phyloP scores from a whole-genome alignment of 1,284 basidiomycete genomes.

The Moesziomyces globuligerus region DNA sequence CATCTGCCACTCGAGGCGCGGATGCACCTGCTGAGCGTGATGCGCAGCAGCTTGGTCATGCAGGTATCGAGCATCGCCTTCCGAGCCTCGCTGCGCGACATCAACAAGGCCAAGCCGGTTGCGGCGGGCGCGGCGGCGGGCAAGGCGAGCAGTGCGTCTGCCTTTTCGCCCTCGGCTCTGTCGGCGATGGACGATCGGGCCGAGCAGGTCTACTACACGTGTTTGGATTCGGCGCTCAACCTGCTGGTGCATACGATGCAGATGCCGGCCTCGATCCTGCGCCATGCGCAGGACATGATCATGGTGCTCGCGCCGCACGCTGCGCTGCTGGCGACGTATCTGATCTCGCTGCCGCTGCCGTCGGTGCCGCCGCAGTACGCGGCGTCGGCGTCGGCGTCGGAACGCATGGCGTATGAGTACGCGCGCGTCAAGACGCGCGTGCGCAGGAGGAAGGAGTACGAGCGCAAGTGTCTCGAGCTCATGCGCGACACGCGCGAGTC shows the following conservation, averaged over 20 bases:
- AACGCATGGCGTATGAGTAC: conserved; percentile 24
- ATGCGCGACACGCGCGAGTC: conserved; percentile 42
- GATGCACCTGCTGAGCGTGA: conserved; percentile 37
- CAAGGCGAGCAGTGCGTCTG: conserved; percentile 11
- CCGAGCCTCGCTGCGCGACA: conserved; percentile 39
- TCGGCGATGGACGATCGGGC: conserved; percentile 43
- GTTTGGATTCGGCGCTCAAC: conserved; percentile 45
- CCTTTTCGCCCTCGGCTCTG: conserved; percentile 28
- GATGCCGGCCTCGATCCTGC: conserved; percentile 31
- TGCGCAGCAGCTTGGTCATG: conserved; percentile 48
- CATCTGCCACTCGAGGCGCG: conserved; percentile 24
- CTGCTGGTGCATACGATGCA: conserved; percentile 38
- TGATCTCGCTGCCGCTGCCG: conserved; percentile 37
- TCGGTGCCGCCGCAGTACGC: conserved; percentile 23
- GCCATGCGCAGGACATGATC: conserved; percentile 51
- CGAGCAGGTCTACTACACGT: conserved; percentile 47
- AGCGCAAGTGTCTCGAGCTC: conserved; percentile 41
- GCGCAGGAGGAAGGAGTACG: conserved; percentile 47
- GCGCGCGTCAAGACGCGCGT: conserved; percentile 40
- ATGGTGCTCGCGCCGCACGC: conserved; percentile 52
- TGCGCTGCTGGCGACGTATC: conserved; percentile 46
- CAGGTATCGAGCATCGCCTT: conserved; percentile 50
- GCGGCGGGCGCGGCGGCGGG: conserved; percentile 5
- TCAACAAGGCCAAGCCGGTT: conserved; percentile 42
- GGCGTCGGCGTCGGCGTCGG: conserved; percentile 11